A percentile compares a stretch with the other conserved stretches of the same genome.
These are phyloP conservation scores for Wickerhamomyces pijperi DNA, from an alignment of 805 yeast genomes.

Conservation along the genomic window DNA sequence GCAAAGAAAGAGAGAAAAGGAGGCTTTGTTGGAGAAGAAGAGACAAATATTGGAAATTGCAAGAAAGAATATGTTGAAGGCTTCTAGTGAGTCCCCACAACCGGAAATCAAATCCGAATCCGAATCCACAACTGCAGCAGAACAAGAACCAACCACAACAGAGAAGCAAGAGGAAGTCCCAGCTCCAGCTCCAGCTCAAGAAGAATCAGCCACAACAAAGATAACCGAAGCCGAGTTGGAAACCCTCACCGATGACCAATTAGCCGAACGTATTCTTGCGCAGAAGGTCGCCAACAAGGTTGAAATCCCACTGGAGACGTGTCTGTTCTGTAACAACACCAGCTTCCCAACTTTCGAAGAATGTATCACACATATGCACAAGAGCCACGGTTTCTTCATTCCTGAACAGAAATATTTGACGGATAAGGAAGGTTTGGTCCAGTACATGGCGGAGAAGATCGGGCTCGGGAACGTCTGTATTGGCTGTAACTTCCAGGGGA, in stretches of 20 bases:
- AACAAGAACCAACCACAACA: slow-evolving; percentile 1
- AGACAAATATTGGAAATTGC: slow-evolving; percentile 29
- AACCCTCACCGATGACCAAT: slow-evolving; percentile 25
- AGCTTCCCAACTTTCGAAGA: slow-evolving; percentile 34
- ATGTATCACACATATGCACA: slow-evolving; percentile 66
- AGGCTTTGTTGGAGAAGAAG: slow-evolving; percentile 29
- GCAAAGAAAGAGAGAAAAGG: slow-evolving; percentile 29
- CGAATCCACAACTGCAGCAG: slow-evolving; percentile 1
- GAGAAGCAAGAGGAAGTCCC: not conserved
- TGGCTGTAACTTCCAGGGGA: slow-evolving; percentile 77
- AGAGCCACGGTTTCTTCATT: slow-evolving; percentile 70
- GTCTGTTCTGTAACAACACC: slow-evolving; percentile 41
- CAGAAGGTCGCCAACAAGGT: slow-evolving; percentile 29
- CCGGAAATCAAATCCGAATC: not conserved
- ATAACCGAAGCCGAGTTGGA: slow-evolving; percentile 16
- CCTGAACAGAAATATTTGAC: slow-evolving; percentile 73
- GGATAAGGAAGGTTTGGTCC: slow-evolving; percentile 63
- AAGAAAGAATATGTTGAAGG: slow-evolving; percentile 25
- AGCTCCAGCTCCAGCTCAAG: slow-evolving; percentile 2
- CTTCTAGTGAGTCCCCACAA: slow-evolving; percentile 9
- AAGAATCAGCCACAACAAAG: not conserved
- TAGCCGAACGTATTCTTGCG: slow-evolving; percentile 25
- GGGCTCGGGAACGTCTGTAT: slow-evolving; percentile 88
- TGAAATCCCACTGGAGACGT: slow-evolving; percentile 36
- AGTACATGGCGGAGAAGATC: slow-evolving; percentile 79